phyloP scores from a whole-genome alignment of 352 stramenopile species.

The Pythium apleroticum region DNA sequence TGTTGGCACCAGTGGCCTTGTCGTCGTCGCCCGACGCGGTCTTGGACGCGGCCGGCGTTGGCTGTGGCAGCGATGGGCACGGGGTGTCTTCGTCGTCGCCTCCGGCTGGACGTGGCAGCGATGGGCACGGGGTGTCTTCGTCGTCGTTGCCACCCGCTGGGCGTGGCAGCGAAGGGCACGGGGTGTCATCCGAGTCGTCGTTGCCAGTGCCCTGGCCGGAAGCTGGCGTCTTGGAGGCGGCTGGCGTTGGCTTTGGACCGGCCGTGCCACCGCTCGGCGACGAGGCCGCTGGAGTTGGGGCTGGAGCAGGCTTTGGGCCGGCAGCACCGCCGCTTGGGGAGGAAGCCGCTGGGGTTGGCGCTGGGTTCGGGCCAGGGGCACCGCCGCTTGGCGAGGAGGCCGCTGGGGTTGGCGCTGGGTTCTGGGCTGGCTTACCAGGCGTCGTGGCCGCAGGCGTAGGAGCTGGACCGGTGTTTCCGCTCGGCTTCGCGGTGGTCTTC shows the following conservation, averaged over 20 bases:
- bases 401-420: constrained; percentile 5
- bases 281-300: constrained; percentile 11
- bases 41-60: constrained; percentile 24
- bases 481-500: neutral
- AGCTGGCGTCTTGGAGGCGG: neutral
- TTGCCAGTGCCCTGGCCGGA: neutral
- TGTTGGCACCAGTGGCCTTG: constrained; percentile 15
- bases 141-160: neutral
- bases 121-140: neutral
- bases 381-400: neutral
- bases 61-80: constrained; percentile 35
- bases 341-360: constrained; percentile 8
- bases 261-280: neutral
- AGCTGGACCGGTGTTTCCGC: neutral
- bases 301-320: constrained; percentile 5
- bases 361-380: neutral
- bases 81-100: constrained; percentile 21
- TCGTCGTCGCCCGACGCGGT: neutral
- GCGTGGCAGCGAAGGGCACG: neutral
- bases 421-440: constrained; percentile 1
- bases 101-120: neutral
- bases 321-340: neutral
- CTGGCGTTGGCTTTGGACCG: constrained; percentile 6
- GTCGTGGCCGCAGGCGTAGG: constrained; percentile 4
- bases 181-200: neutral